These are phyloP conservation scores for Zychaea mexicana DNA, from an alignment of 371 early-diverging fungal species.

Conservation along the genomic window DNA sequence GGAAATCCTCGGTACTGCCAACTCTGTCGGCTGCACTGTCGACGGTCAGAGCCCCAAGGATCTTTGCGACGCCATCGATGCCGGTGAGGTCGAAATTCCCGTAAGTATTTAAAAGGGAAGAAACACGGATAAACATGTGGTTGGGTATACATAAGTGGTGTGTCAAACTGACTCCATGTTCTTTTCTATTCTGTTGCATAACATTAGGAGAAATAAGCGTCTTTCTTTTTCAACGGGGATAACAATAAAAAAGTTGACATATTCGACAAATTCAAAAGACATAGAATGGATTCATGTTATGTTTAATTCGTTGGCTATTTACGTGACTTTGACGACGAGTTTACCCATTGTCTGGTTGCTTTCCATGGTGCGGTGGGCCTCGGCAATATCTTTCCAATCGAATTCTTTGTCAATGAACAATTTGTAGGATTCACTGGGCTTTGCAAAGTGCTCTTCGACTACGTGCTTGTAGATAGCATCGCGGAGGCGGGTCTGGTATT, in stretches of 20 bases:
- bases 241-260: conserved; percentile 3
- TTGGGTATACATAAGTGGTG: no score
- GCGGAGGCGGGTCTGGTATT: conserved; percentile 61
- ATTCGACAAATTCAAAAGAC: no score
- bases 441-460: conserved; percentile 40
- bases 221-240: background rate
- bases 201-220: background rate
- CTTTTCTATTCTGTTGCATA: no score
- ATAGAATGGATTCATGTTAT: background rate
- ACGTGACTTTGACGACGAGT: conserved; percentile 46
- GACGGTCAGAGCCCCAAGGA: conserved; percentile 56
- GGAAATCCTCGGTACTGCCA: conserved; percentile 98
- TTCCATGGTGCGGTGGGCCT: conserved; percentile 72
- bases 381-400: conserved; percentile 65
- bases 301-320: no score
- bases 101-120: conserved; percentile 18
- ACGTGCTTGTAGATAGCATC: conserved; percentile 52
- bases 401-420: conserved; percentile 63
- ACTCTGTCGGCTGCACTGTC: conserved; percentile 94
- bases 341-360: conserved; percentile 64
- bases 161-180: no score
- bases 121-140: no score
- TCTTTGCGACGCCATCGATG: conserved; percentile 50
- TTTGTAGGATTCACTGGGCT: conserved; percentile 41
- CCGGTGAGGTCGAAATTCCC: conserved; percentile 84